A percentile compares a stretch with the other conserved stretches of the same genome.
Conservation (phyloP, 225 moss, liverwort and hornwort genomes). For the Marchantia paleacea region DNA sequence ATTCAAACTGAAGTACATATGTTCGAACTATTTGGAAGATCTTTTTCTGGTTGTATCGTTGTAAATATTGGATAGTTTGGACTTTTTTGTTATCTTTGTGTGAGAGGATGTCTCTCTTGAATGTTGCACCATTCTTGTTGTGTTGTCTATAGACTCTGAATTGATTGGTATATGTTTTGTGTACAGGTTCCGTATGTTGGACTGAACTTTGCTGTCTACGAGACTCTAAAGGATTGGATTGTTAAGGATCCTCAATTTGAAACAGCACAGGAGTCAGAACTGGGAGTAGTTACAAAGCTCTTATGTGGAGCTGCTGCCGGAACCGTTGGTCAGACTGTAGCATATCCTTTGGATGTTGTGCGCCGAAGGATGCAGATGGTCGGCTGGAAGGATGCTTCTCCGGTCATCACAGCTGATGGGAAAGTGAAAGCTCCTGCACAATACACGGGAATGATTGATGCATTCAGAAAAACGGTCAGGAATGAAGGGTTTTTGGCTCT, state of each 20-base stretch:
- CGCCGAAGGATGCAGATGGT: conserved; percentile 97
- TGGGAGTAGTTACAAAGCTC: conserved; percentile 85
- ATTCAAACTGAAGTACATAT: neutral
- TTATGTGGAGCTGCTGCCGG: conserved; percentile 95
- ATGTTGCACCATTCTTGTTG: neutral
- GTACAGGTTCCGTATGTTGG: conserved; percentile 92
- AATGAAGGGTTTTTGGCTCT: conserved; percentile 90
- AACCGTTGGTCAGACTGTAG: conserved; percentile 97
- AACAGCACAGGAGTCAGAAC: conserved; percentile 67
- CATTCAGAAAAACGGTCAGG: conserved; percentile 84
- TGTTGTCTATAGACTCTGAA: neutral
- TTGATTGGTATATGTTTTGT: neutral
- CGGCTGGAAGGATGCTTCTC: conserved; percentile 93
- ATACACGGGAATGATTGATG: conserved; percentile 90
- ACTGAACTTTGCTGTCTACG: conserved; percentile 92
- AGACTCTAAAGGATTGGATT: conserved; percentile 89
- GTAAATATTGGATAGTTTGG: too few relatives aligned
- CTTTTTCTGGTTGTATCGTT: neutral
- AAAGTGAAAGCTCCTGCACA: conserved; percentile 71
- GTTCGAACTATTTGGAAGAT: neutral
- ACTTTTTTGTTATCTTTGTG: too few relatives aligned
- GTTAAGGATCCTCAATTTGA: conserved; percentile 72
- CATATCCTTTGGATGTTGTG: conserved; percentile 92
- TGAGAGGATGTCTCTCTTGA: too few relatives aligned
- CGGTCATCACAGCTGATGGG: conserved; percentile 77